Percentiles rank a stretch among this genome's conserved stretches.
phyloP scores from a whole-genome alignment of 1,139 yeast species.

The Protomyces lactucae-debilis region DNA sequence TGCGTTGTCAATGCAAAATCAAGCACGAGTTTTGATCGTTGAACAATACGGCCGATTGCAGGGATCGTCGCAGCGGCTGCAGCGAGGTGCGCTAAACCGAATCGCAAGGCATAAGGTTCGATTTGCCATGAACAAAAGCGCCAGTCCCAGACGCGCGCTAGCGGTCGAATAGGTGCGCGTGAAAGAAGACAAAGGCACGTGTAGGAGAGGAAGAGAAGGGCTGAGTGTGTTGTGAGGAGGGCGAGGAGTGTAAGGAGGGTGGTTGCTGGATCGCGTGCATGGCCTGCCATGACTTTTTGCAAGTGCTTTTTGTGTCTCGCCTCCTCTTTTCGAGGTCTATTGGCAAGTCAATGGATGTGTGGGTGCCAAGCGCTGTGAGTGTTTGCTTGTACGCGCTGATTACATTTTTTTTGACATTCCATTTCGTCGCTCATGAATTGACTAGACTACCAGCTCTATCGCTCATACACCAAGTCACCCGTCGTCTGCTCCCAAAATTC shows the following conservation, averaged over 20 bases:
- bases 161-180: conserved; percentile 3
- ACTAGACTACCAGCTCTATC: not conserved
- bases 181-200: not conserved
- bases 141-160: conserved; percentile 18
- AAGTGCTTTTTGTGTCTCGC: not conserved
- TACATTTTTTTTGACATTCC: not conserved
- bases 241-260: conserved; percentile 12
- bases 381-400: not conserved
- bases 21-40: conserved; percentile 27
- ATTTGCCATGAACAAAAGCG: conserved; percentile 27
- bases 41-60: conserved; percentile 7
- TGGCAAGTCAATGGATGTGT: not conserved
- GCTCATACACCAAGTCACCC: conserved; percentile 10
- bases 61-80: conserved; percentile 7
- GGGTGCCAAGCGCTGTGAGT: not conserved
- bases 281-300: conserved; percentile 1
- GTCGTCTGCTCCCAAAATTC: conserved; percentile 25
- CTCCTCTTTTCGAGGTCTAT: not conserved
- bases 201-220: conserved; percentile 13
- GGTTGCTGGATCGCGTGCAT: conserved; percentile 17
- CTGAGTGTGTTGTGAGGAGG: conserved; percentile 2
- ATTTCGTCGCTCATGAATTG: not conserved
- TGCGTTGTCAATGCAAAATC: conserved; percentile 28
- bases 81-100: conserved; percentile 5
- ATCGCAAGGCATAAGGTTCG: conserved; percentile 15